Conservation (phyloP, 164 flowering plant genomes). For the Stephania yunnanensis region DNA sequence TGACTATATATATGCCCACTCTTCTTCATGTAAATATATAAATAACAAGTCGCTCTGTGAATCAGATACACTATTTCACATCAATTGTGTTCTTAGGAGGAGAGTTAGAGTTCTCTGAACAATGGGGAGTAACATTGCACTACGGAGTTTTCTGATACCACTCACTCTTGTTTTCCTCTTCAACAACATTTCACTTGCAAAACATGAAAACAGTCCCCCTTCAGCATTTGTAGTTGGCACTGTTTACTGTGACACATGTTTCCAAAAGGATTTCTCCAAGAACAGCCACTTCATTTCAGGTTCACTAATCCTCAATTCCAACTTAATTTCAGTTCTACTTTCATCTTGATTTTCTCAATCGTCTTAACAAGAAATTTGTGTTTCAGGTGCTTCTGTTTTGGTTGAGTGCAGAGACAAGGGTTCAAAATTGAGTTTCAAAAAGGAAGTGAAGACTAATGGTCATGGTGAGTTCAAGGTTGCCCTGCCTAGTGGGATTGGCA, state of each 20-base stretch:
- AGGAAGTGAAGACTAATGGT: conserved; percentile 55
- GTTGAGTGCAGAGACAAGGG: conserved; percentile 41
- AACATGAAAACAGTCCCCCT: conserved; percentile 24
- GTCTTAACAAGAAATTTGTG: not conserved
- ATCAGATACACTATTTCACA: not conserved
- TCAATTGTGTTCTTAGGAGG: not conserved
- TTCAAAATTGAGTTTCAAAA: conserved; percentile 28
- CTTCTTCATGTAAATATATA: not conserved
- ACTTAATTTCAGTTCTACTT: not conserved
- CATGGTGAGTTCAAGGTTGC: conserved; percentile 56
- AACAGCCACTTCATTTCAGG: conserved; percentile 74
- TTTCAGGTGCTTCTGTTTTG: conserved; percentile 48
- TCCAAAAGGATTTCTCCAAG: conserved; percentile 39
- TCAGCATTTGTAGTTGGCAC: conserved; percentile 71
- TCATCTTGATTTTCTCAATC: not conserved
- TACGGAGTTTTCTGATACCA: conserved; percentile 17
- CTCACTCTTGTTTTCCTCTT: conserved; percentile 26
- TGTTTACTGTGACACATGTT: conserved; percentile 81
- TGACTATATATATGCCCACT: not conserved
- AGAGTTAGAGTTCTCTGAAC: not conserved
- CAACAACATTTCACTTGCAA: conserved; percentile 29
- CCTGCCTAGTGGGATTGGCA: conserved; percentile 56
- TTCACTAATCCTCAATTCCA: conserved; percentile 14
- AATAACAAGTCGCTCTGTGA: not conserved
- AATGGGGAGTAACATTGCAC: conserved; percentile 22